These are phyloP conservation scores for Mycena kentingensis DNA, from an alignment of 768 basidiomycete species.

Conservation along the genomic window DNA sequence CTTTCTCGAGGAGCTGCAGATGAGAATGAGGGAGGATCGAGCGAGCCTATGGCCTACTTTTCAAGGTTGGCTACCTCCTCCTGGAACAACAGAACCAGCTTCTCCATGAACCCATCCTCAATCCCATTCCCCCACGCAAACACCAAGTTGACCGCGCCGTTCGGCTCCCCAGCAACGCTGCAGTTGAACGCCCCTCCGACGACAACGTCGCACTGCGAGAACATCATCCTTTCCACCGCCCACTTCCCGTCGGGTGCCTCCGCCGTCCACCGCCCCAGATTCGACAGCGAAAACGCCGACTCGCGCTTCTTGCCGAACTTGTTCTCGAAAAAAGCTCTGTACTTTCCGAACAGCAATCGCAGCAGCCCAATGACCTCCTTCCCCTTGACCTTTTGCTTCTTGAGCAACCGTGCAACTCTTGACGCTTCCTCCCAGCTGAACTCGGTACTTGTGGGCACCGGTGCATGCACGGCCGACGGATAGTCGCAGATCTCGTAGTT, in stretches of 20 bases:
- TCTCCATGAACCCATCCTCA: slow-evolving; percentile 25
- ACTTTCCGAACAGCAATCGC: slow-evolving; percentile 33
- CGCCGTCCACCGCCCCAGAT: slow-evolving; percentile 35
- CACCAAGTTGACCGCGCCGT: slow-evolving; percentile 27
- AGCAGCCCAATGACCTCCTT: slow-evolving; percentile 33
- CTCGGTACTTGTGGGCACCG: slow-evolving; percentile 21
- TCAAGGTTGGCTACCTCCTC: background rate
- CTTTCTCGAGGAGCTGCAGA: background rate
- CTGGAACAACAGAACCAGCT: slow-evolving; percentile 24
- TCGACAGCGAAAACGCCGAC: slow-evolving; percentile 36
- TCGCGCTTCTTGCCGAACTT: slow-evolving; percentile 37
- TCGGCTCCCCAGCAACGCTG: slow-evolving; percentile 29
- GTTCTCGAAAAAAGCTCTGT: slow-evolving; percentile 29
- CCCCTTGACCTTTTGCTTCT: slow-evolving; percentile 18
- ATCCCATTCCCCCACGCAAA: slow-evolving; percentile 30
- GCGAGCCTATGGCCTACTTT: too few relatives aligned
- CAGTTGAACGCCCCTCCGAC: slow-evolving; percentile 31
- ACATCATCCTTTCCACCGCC: slow-evolving; percentile 25
- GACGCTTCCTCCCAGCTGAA: slow-evolving; percentile 38
- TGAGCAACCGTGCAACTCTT: slow-evolving; percentile 28
- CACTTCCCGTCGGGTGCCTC: slow-evolving; percentile 12
- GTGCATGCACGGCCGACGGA: slow-evolving; percentile 27
- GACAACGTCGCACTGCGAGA: slow-evolving; percentile 31
- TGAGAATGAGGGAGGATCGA: background rate
- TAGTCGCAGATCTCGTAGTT: slow-evolving; percentile 36